A percentile compares a stretch with the other conserved stretches of the same genome.
Evolutionary conservation across 306 rosid species (phyloP).

Genomic region (Astragalus glycyphyllos): DNA sequence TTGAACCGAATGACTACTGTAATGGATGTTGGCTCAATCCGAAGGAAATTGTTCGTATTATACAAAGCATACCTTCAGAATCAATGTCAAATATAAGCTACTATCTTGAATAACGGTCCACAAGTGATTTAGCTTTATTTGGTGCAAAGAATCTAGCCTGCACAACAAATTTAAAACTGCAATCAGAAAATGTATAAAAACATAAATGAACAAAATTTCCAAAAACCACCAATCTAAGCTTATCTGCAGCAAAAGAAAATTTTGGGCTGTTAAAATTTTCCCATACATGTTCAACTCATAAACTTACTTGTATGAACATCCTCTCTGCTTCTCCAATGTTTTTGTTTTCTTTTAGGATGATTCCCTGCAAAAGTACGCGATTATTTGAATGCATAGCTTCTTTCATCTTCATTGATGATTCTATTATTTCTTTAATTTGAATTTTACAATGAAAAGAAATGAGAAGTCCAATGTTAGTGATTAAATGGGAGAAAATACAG

Average conservation of each 20-base stretch:
- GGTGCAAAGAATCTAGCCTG: conserved; percentile 96
- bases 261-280: conserved; percentile 9
- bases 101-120: conserved; percentile 70
- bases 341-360: conserved; percentile 82
- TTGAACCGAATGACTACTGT: too few species aligned
- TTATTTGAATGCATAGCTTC: conserved; percentile 26
- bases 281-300: conserved; percentile 22
- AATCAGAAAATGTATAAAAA: background rate
- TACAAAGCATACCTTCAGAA: conserved; percentile 7
- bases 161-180: conserved; percentile 17
- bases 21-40: too few species aligned
- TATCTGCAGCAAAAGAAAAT: background rate
- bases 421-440: conserved; percentile 2
- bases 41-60: background rate
- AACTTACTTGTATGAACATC: conserved; percentile 94
- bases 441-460: conserved; percentile 6
- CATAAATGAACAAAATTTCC: conserved; percentile 3
- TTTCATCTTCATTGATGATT: background rate
- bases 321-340: conserved; percentile 91
- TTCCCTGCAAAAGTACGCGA: conserved; percentile 65
- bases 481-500: conserved; percentile 22
- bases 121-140: conserved; percentile 82
- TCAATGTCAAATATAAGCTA: background rate
- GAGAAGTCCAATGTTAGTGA: conserved; percentile 13
- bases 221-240: background rate